Evolutionary conservation across 2,329 filamentous ascomycete genomes (phyloP).

Genomic region (Aspergillus amoenus): DNA sequence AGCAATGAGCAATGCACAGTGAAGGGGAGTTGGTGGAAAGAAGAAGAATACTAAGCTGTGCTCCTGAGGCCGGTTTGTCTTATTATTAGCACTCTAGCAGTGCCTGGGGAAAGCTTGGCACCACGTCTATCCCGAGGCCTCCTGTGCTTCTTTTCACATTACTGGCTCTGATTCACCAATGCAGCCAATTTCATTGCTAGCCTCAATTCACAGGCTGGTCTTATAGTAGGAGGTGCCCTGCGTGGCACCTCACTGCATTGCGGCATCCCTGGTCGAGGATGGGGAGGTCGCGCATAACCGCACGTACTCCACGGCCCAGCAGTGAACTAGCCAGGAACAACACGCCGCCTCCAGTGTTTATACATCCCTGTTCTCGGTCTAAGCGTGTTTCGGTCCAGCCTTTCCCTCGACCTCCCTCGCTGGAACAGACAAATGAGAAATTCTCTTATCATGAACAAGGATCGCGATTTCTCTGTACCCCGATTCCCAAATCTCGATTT

Average conservation of each 20-base stretch:
- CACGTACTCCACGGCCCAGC: neutral
- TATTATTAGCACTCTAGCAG: constrained; percentile 5
- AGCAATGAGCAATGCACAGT: constrained; percentile 2
- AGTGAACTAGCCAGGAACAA: neutral
- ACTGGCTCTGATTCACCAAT: neutral
- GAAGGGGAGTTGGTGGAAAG: neutral
- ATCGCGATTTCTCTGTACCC: constrained; percentile 9
- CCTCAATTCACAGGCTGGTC: neutral
- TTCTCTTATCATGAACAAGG: neutral
- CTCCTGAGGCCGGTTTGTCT: neutral
- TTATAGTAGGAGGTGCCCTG: neutral
- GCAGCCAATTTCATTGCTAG: neutral
- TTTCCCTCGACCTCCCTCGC: neutral
- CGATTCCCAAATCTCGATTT: neutral
- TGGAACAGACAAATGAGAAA: neutral
- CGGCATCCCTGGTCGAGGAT: neutral
- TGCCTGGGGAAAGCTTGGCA: constrained; percentile 10
- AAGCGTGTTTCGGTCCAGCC: neutral
- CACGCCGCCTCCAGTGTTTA: neutral
- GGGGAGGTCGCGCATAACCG: neutral
- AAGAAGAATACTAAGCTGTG: neutral
- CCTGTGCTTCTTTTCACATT: neutral
- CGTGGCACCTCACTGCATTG: neutral
- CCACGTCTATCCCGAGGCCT: neutral
- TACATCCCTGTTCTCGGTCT: neutral